These are phyloP conservation scores for Cnidoscolus chayamansa DNA, from an alignment of 441 rosid species.

Conservation along the genomic window DNA sequence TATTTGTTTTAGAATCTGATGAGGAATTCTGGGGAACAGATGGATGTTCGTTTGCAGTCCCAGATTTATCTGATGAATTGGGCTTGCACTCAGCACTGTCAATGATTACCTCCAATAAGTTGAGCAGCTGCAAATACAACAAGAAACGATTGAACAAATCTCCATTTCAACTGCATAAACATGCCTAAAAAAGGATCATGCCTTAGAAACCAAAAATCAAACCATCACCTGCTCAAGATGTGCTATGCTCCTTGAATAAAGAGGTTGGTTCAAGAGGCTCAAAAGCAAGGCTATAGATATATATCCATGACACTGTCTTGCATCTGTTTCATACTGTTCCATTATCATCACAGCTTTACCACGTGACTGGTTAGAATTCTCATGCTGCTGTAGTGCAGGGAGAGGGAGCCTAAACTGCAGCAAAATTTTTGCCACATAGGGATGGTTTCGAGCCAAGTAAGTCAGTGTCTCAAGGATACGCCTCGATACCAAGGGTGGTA, in stretches of 20 bases:
- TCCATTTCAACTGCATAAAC: conserved; percentile 4
- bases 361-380: conserved; percentile 45
- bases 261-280: conserved; percentile 88
- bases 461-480: conserved; percentile 89
- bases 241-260: conserved; percentile 85
- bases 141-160: conserved; percentile 14
- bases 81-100: conserved; percentile 69
- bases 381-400: conserved; percentile 38
- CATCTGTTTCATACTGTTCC: conserved; percentile 43
- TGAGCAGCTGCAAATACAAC: conserved; percentile 64
- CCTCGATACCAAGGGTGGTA: conserved; percentile 89
- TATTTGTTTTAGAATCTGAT: conserved; percentile 41
- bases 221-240: conserved; percentile 87
- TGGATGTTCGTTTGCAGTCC: conserved; percentile 42
- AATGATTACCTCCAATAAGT: conserved; percentile 79
- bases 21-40: conserved; percentile 37
- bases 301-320: conserved; percentile 39
- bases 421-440: conserved; percentile 67
- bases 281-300: conserved; percentile 65
- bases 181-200: not conserved
- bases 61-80: conserved; percentile 48
- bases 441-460: conserved; percentile 83
- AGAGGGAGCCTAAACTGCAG: conserved; percentile 67
- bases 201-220: conserved; percentile 9
- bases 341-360: conserved; percentile 69